Evolutionary conservation across 2,329 filamentous ascomycete species (phyloP), one percentile per base, ranked within the genome.

Genomic region (Venturia asperata): DNA sequence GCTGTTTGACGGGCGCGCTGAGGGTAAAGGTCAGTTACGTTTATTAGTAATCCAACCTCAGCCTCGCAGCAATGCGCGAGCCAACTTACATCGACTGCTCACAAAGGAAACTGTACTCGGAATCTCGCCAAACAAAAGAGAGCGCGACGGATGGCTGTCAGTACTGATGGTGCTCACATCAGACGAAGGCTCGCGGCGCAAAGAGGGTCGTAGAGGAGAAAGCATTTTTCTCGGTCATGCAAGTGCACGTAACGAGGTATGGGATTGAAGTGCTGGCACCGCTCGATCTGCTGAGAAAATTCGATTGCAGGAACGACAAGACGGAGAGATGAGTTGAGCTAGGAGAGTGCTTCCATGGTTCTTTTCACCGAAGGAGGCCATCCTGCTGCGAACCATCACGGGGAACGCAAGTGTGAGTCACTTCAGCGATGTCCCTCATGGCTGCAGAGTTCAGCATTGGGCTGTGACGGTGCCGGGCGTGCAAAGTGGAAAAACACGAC

Each of bases 51-150:
- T 30, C 21, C 37, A 27, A 49, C 27, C 17, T 21, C 42, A 27
- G 24, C 21, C 1, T 2, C 47, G 47, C 21, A 27, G 13, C 52
- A n/a, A 7, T 10, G 24, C 49, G 49, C 49, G n/a, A 58, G 52
- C 17, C 52, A 3, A 49, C 43, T 56, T 39, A 58, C 58, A 65
- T 62, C 74, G 58, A 39, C 37, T 43, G 21, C 73, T 74, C 65
- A 72, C 73, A 68, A 77, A 77, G 58, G 75, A 76, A 66, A 75
- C n/a, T 55, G 41, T 67, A 41, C 56, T 74, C 67, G 79, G 77
- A 66, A 82, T 80, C 69, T 82, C 80, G 67, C 80, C 80, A 73
- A 82, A 82, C 67, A 82, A 71, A 65, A 77, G 70, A 66, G 67
- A 71, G 68, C 73, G 73, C 34, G 74, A 79, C 71, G 71, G 72